Base-by-base conservation (phyloP, 257 asterid genomes). In the Solanum ahanhuiri region DNA sequence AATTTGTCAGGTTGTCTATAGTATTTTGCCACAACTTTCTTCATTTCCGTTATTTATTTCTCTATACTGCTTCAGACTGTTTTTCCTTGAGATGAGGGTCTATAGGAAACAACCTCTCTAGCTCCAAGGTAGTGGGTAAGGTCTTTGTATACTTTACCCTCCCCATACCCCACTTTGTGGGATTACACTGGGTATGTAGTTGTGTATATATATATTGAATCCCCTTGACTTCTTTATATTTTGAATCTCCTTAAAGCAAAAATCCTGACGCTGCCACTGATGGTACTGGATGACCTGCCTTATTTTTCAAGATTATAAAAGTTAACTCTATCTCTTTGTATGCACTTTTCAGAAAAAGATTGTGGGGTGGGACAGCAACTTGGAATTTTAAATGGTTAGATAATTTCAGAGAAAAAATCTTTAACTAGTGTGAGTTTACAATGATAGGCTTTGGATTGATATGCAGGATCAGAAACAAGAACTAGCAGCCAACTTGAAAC, bases 401-500 rank as follows among this genome's bases (percentile, higher is more conserved):
- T 51, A 51, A 0, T 51, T 51, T 51, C 60, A 51, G 22, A 51
- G n/a, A 51, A 51, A 51, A 51, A 51, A 51, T 51, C 22, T 51
- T 51, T 51, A 51, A 51, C n/a, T 51, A 18, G 60, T 51, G n/a
- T 5, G 60, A 51, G 60, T 51, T 51, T 51, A 17, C 60, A 51
- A 51, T 51, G 60, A 51, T 51, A 51, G n/a, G 60, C 22, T 51
- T 51, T 51, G 60, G 60, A 51, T 51, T 51, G 60, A 51, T 51
- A 15, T 75, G 87, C 91, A 93, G 95, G 90, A 87, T 83, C 91
- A 90, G 34, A 93, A 92, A 86, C 90, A 89, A 39, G 87, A 85
- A 37, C 93, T 94, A 57, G 95, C 96, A 30, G 91, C 88, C 31
- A 91, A 89, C 63, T 82, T 94, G 91, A 91, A 90, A 75, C 94